phyloP scores from a whole-genome alignment of 306 rosid genomes.

The Cajanus cajan region DNA sequence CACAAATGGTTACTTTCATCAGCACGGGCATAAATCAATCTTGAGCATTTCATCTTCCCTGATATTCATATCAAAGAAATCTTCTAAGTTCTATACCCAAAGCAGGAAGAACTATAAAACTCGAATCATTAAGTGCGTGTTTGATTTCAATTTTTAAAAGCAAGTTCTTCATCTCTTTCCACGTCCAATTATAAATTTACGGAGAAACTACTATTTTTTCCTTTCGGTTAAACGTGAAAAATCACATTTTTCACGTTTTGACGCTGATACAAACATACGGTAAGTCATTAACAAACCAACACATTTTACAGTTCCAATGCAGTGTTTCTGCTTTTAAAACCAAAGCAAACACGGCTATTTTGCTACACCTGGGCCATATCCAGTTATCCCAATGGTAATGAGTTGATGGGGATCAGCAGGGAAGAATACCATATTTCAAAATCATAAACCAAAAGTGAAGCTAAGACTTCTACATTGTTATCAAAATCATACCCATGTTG shows the following conservation, averaged over 20 bases:
- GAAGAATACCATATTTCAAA: too few relatives aligned
- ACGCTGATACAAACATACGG: too few relatives aligned
- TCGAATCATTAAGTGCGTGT: background rate
- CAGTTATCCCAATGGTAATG: too few relatives aligned
- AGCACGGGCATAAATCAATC: background rate
- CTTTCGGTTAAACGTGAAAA: too few relatives aligned
- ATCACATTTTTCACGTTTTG: too few relatives aligned
- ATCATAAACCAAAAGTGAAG: background rate
- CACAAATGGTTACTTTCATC: slow-evolving; percentile 5
- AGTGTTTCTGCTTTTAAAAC: slow-evolving; percentile 6
- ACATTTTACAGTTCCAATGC: background rate
- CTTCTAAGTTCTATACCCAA: background rate
- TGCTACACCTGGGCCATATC: background rate
- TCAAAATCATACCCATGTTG: background rate
- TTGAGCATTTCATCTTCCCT: background rate
- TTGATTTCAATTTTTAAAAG: too few relatives aligned
- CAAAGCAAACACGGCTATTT: background rate
- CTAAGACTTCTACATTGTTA: background rate
- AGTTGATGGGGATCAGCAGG: too few relatives aligned
- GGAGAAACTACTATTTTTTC: too few relatives aligned
- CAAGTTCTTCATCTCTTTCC: too few relatives aligned
- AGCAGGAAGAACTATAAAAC: slow-evolving; percentile 13
- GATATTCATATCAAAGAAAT: slow-evolving; percentile 20
- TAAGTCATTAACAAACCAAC: background rate
- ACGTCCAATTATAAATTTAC: too few relatives aligned